A percentile compares a stretch with the other conserved stretches of the same genome.
Evolutionary conservation across 2,329 filamentous ascomycete species (phyloP).

Genomic region (Eutypella sp.): DNA sequence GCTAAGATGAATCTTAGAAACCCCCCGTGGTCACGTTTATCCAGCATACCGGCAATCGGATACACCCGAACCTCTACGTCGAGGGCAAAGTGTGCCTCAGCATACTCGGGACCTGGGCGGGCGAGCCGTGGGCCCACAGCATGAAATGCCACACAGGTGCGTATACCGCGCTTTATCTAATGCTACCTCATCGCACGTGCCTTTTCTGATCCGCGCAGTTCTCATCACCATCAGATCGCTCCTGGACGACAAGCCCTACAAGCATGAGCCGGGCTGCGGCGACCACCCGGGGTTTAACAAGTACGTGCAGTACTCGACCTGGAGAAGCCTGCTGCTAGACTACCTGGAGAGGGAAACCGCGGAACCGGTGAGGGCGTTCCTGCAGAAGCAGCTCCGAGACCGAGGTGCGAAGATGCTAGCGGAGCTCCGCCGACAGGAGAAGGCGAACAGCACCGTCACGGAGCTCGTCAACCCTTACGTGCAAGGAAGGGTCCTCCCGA

Average conservation of each 20-base stretch:
- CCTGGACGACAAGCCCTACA: slow-evolving; percentile 12
- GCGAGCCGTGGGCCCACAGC: slow-evolving; percentile 9
- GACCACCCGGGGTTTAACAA: slow-evolving; percentile 6
- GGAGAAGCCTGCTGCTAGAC: slow-evolving; percentile 6
- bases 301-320: slow-evolving; percentile 5
- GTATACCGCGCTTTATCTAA: not conserved
- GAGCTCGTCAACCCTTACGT: not conserved
- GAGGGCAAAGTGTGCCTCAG: slow-evolving; percentile 13
- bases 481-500: not conserved
- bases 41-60: slow-evolving; percentile 6
- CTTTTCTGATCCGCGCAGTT: slow-evolving; percentile 3
- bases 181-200: not conserved
- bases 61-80: slow-evolving; percentile 14
- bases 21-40: slow-evolving; percentile 13
- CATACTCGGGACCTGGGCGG: slow-evolving; percentile 11
- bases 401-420: not conserved
- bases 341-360: slow-evolving; percentile 1
- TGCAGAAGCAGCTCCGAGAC: not conserved
- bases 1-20: slow-evolving; percentile 1
- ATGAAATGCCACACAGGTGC: slow-evolving; percentile 10
- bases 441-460: not conserved
- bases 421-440: slow-evolving; percentile 1
- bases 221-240: slow-evolving; percentile 10
- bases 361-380: not conserved
- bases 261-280: slow-evolving; percentile 7